phyloP scores from a whole-genome alignment of 75 land plant genomes.

The Cunninghamia lanceolata region DNA sequence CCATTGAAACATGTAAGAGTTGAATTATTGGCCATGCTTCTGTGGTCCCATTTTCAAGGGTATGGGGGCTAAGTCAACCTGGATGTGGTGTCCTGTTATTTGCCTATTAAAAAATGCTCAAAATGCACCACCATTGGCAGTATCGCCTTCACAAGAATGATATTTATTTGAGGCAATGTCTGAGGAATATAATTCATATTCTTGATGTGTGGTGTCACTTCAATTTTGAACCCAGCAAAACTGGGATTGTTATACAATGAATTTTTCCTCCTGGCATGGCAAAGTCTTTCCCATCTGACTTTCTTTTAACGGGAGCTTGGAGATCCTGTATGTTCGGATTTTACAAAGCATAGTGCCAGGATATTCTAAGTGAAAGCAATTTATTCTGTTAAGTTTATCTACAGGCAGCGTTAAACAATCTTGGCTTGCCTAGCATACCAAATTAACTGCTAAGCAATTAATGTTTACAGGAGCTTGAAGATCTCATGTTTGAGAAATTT shows the following conservation, averaged over 20 bases:
- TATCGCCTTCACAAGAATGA: neutral
- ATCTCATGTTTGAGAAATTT: neutral
- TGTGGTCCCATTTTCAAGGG: neutral
- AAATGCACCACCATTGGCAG: neutral
- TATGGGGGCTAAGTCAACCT: neutral
- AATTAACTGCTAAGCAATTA: neutral
- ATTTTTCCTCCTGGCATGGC: neutral
- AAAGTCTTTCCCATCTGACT: neutral
- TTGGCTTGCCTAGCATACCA: neutral
- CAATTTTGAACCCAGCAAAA: neutral
- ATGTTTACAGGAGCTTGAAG: neutral
- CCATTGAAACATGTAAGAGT: neutral
- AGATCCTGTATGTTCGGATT: neutral
- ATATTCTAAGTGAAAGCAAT: neutral
- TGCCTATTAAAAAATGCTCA: neutral
- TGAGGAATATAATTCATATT: slow-evolving; percentile 1
- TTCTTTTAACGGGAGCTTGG: neutral
- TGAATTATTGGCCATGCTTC: neutral
- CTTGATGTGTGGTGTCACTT: neutral
- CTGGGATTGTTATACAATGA: neutral
- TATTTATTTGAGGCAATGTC: neutral
- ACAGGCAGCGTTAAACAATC: neutral
- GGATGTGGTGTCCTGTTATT: slow-evolving; percentile 3
- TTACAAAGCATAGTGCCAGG: neutral
- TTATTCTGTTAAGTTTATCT: neutral